Base-by-base conservation (phyloP, 2,329 filamentous ascomycete genomes). In the Alternaria triticimaculans region DNA sequence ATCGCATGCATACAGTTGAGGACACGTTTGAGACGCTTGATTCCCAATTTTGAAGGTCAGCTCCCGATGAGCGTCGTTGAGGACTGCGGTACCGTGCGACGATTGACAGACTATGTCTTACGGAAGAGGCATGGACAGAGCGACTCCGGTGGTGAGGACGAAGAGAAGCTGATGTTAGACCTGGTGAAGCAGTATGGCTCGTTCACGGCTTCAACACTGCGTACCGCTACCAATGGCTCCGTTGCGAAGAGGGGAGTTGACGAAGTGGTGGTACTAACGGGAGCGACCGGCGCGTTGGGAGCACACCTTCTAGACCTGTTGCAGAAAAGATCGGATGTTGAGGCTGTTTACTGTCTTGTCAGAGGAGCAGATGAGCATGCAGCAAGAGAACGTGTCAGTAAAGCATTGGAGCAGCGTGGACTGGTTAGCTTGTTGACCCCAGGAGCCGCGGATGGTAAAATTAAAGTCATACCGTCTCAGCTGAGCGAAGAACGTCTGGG, bases 61-160 rank as follows among this genome's bases (percentile, higher is more conserved):
- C 71, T 90, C 2, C 87, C 88, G 0, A 79, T 86, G 63, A 90
- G 87, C 61, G 73, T 90, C 1, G 83, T 90, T 0, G 89, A 90
- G 66, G 87, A 90, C 62, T 84, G 84, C 59, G 86, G 87, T 1
- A 88, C 82, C 3, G 78, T 89, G n/a, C 67, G 80, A 15, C 75
- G 78, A 48, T 73, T 84, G 14, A 72, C 75, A 20, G 71, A 80
- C 11, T 80, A 78, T 54, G 72, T 86, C 9, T 57, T 81, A 23
- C 74, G 78, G 46, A 76, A 77, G 46, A 75, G 84, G 41, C 74
- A 82, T 55, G 81, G 81, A 46, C 71, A 77, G 25, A 53, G 65
- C n/a, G 69, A 76, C 18, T 66, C 69, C 18, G 57, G 71, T 4
- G 70, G 68, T 14, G 75, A 81, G 33, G 77, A 83, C 33, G 81